These are phyloP conservation scores for Carex scoparia DNA, from an alignment of 176 grass and related monocot species.

Conservation along the genomic window DNA sequence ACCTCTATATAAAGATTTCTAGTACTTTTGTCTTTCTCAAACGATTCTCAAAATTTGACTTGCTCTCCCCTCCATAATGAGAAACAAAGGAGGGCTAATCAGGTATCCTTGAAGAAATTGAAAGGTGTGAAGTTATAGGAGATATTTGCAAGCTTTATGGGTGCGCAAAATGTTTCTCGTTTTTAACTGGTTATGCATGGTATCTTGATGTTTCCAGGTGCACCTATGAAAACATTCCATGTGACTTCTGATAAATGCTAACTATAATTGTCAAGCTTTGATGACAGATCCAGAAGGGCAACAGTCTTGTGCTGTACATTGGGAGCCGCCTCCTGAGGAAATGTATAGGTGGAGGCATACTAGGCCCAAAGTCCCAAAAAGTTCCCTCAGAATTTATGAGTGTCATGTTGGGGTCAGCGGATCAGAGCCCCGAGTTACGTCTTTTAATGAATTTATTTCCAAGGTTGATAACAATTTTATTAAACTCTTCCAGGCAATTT, in stretches of 20 bases:
- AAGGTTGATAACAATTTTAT: constrained; percentile 32
- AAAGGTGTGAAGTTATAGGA: neutral
- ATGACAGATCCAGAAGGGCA: constrained; percentile 59
- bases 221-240: neutral
- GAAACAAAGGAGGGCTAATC: neutral
- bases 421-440: constrained; percentile 63
- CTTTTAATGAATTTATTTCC: constrained; percentile 88
- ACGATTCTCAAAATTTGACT: neutral
- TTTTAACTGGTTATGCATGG: neutral
- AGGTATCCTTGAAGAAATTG: neutral
- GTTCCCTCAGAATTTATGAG: constrained; percentile 91
- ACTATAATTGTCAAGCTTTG: constrained; percentile 3
- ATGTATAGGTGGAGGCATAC: constrained; percentile 73
- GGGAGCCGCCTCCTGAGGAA: constrained; percentile 86
- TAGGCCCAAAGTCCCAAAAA: constrained; percentile 53
- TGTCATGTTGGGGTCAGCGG: constrained; percentile 94
- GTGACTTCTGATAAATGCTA: neutral
- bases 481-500: neutral
- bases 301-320: constrained; percentile 80
- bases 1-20: neutral
- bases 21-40: neutral
- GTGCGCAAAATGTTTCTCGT: neutral
- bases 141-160: neutral
- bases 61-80: neutral
- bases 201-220: neutral